phyloP scores from a whole-genome alignment of 768 basidiomycete genomes.

The Lentinus brumalis region DNA sequence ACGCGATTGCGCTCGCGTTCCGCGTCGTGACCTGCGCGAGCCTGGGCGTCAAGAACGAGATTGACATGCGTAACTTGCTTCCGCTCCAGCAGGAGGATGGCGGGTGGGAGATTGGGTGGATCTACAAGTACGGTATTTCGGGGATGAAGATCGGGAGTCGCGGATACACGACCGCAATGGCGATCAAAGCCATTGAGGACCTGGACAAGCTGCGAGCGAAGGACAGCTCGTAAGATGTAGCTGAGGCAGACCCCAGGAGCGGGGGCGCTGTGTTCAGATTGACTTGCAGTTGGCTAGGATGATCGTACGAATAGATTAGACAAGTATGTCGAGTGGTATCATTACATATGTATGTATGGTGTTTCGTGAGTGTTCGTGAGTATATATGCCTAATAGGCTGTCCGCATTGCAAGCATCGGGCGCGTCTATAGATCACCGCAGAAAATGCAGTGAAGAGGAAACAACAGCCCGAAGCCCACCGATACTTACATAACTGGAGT shows the following conservation, averaged over 20 bases:
- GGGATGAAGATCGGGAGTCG: slow-evolving; percentile 50
- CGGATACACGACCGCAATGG: slow-evolving; percentile 51
- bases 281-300: no score
- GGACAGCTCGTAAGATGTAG: neutral
- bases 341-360: neutral
- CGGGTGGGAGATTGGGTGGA: slow-evolving; percentile 52
- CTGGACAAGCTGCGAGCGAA: neutral
- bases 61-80: slow-evolving; percentile 45
- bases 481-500: no score
- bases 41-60: slow-evolving; percentile 41
- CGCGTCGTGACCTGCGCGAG: slow-evolving; percentile 46
- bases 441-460: no score
- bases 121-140: slow-evolving; percentile 51
- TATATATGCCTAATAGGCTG: neutral
- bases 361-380: neutral
- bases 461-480: no score
- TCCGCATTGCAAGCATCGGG: neutral
- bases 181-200: slow-evolving; percentile 44
- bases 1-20: slow-evolving; percentile 52
- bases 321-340: neutral
- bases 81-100: slow-evolving; percentile 51
- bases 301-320: neutral
- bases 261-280: neutral
- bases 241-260: neutral
- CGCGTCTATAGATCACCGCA: no score